Percentiles rank a stretch among this genome's conserved stretches.
These are phyloP conservation scores for Rhododendron simsii DNA, from an alignment of 148 eudicot genomes.

Conservation along the genomic window DNA sequence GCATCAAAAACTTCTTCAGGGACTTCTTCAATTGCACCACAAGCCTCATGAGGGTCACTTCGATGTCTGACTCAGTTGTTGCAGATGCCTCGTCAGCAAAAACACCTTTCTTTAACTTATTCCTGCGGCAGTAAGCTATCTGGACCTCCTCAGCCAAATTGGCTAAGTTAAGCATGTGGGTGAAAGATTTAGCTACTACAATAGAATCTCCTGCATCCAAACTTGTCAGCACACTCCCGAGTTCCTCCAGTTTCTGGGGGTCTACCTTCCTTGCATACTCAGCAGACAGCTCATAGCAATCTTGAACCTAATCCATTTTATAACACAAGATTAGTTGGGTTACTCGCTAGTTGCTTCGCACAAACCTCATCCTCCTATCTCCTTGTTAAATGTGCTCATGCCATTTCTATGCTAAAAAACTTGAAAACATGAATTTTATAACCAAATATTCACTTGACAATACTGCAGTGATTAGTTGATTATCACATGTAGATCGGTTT, in stretches of 20 bases:
- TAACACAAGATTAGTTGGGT: not conserved
- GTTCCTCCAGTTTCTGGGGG: slow-evolving; percentile 73
- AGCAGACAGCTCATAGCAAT: slow-evolving; percentile 35
- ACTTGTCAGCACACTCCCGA: slow-evolving; percentile 73
- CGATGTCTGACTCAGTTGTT: slow-evolving; percentile 85
- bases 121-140: slow-evolving; percentile 74
- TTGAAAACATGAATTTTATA: not conserved
- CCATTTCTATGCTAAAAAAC: not conserved
- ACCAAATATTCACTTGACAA: not conserved
- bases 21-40: too few species aligned
- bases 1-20: slow-evolving; percentile 66
- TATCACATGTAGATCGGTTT: not conserved
- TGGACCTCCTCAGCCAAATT: slow-evolving; percentile 22
- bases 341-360: not conserved
- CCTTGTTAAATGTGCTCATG: not conserved
- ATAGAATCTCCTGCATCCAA: slow-evolving; percentile 92
- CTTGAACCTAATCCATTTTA: slow-evolving; percentile 30
- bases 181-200: slow-evolving; percentile 79
- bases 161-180: slow-evolving; percentile 97
- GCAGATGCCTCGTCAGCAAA: slow-evolving; percentile 77
- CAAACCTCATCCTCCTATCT: not conserved
- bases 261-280: slow-evolving; percentile 79
- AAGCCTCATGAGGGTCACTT: slow-evolving; percentile 71
- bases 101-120: slow-evolving; percentile 77
- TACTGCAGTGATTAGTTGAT: not conserved